Percentiles rank a stretch among this genome's conserved stretches.
phyloP scores from a whole-genome alignment of 495 filamentous ascomycete species.

The Hyphodiscus hymeniophilus region DNA sequence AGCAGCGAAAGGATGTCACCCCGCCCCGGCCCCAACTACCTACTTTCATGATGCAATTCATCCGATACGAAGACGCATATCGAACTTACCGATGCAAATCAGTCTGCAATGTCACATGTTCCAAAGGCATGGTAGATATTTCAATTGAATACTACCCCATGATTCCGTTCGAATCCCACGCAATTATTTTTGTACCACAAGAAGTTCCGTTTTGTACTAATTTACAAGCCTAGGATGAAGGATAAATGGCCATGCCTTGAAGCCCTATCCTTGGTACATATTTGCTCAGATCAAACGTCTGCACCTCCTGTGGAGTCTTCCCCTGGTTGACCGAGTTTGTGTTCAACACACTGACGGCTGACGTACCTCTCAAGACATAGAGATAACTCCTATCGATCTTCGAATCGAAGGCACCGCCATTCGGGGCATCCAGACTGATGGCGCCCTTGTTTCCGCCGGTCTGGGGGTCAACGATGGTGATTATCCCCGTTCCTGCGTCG shows the following conservation, averaged over 20 bases:
- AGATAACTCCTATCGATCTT: constrained; percentile 15
- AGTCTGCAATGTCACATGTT: too few species aligned
- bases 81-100: too few species aligned
- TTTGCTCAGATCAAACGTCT: constrained; percentile 21
- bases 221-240: not conserved
- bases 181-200: too few species aligned
- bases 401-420: constrained; percentile 16
- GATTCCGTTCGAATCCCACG: too few species aligned
- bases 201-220: too few species aligned
- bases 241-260: constrained; percentile 22
- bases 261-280: constrained; percentile 18
- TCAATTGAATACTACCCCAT: too few species aligned
- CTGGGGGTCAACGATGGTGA: constrained; percentile 18
- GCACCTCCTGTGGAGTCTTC: constrained; percentile 11
- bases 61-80: too few species aligned
- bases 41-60: too few species aligned
- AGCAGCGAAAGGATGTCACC: too few species aligned
- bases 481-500: constrained; percentile 15
- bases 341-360: constrained; percentile 12
- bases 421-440: not conserved
- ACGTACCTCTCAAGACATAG: constrained; percentile 18
- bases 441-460: constrained; percentile 14
- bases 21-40: too few species aligned
- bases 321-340: constrained; percentile 3
- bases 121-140: too few species aligned